These are phyloP conservation scores for Epichloe sibirici DNA, from an alignment of 2,329 filamentous ascomycete genomes.

Conservation along the genomic window DNA sequence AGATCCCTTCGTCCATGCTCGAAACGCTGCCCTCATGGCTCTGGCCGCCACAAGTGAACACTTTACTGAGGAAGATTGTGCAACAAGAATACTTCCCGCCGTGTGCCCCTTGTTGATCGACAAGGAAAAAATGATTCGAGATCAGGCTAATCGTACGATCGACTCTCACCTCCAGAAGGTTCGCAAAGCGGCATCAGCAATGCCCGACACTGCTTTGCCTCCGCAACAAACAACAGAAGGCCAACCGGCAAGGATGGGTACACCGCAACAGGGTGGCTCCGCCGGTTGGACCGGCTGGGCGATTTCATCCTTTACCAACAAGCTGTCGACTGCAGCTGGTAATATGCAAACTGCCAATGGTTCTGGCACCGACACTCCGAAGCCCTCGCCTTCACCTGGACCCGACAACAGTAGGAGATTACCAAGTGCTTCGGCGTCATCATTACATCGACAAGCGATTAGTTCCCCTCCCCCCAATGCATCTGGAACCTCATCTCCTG, in stretches of 20 bases:
- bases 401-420: slow-evolving; percentile 23
- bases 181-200: slow-evolving; percentile 60
- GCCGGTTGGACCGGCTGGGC: slow-evolving; percentile 82
- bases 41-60: slow-evolving; percentile 73
- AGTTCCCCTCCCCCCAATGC: slow-evolving; percentile 37
- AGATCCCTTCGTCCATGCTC: slow-evolving; percentile 89
- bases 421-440: slow-evolving; percentile 40
- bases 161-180: slow-evolving; percentile 77
- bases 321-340: slow-evolving; percentile 69
- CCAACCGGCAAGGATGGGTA: slow-evolving; percentile 61
- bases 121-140: slow-evolving; percentile 88
- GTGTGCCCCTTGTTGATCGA: slow-evolving; percentile 80
- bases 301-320: slow-evolving; percentile 97
- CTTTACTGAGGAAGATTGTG: slow-evolving; percentile 84
- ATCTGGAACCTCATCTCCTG: slow-evolving; percentile 37
- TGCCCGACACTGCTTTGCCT: slow-evolving; percentile 72
- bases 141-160: slow-evolving; percentile 81
- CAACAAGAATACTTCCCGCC: slow-evolving; percentile 67
- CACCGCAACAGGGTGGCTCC: slow-evolving; percentile 52
- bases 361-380: slow-evolving; percentile 28
- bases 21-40: slow-evolving; percentile 80
- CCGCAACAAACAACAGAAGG: slow-evolving; percentile 43
- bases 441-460: slow-evolving; percentile 48
- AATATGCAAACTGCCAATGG: slow-evolving; percentile 59
- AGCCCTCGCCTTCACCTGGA: slow-evolving; percentile 27